phyloP scores from a whole-genome alignment of 1,284 basidiomycete species.

The Boletus smithii region DNA sequence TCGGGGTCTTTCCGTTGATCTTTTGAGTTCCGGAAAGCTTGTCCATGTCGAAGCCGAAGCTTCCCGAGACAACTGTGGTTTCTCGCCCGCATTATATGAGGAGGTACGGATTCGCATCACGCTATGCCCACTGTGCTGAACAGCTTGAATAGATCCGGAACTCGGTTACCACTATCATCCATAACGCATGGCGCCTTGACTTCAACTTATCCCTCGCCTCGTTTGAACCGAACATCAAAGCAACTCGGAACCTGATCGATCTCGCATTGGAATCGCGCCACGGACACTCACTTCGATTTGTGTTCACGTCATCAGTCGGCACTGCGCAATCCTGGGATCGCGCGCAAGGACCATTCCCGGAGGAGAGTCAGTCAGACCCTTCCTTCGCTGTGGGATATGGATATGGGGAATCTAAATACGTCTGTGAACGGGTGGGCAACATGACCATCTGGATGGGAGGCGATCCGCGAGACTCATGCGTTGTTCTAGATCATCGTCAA shows the following conservation, averaged over 20 bases:
- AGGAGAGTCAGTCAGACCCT: constrained; percentile 26
- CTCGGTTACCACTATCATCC: constrained; percentile 27
- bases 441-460: not conserved
- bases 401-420: constrained; percentile 38
- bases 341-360: constrained; percentile 34
- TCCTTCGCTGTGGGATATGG: constrained; percentile 26
- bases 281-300: constrained; percentile 25
- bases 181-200: constrained; percentile 31
- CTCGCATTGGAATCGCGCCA: constrained; percentile 13
- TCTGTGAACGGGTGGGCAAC: constrained; percentile 33
- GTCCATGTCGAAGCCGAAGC: constrained; percentile 27
- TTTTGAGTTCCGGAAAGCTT: constrained; percentile 23
- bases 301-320: constrained; percentile 35
- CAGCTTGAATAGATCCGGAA: constrained; percentile 11
- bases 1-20: not conserved
- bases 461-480: too few species aligned
- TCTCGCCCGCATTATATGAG: constrained; percentile 15
- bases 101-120: too few species aligned
- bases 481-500: constrained; percentile 22
- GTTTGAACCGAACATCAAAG: constrained; percentile 22
- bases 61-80: constrained; percentile 20
- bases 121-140: too few species aligned
- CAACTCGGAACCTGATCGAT: constrained; percentile 24
- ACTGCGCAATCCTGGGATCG: constrained; percentile 36
- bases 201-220: constrained; percentile 26